Evolutionary conservation across 305 asterid species (phyloP).

Genomic region (Caryopteris hybrid): DNA sequence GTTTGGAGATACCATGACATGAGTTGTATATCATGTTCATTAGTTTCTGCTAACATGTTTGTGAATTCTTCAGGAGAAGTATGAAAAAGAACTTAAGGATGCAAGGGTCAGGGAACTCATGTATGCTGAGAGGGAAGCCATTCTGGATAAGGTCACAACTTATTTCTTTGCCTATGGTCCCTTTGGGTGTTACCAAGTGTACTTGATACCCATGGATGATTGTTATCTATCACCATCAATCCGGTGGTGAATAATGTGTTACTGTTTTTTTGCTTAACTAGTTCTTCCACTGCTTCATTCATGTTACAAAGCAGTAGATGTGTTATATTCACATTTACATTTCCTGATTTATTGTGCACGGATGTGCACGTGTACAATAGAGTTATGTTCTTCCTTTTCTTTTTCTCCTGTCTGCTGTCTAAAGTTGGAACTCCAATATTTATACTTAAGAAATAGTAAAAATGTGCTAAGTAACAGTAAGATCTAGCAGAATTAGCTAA

Average conservation of each 20-base stretch:
- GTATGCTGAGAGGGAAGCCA: constrained; percentile 97
- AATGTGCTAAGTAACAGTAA: neutral
- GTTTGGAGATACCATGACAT: constrained; percentile 4
- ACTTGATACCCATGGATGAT: neutral
- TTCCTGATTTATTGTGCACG: neutral
- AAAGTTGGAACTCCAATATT: neutral
- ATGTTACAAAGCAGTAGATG: constrained; percentile 15
- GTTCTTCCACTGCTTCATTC: constrained; percentile 1
- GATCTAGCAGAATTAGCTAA: constrained; percentile 23
- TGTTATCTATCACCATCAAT: constrained; percentile 2
- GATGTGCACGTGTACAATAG: neutral
- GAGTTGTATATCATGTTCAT: constrained; percentile 12
- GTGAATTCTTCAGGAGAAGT: constrained; percentile 66
- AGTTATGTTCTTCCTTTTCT: neutral
- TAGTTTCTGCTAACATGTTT: constrained; percentile 27
- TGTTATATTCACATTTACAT: neutral
- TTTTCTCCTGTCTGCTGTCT: constrained; percentile 5
- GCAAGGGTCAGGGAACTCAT: constrained; percentile 93
- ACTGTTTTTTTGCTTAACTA: neutral
- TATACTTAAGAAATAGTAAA: neutral
- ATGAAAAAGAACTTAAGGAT: constrained; percentile 91
- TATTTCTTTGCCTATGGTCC: constrained; percentile 16
- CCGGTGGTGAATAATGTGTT: neutral
- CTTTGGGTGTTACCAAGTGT: neutral
- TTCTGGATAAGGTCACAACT: constrained; percentile 72